Conservation (phyloP, 1,284 basidiomycete species). For the Ceratobasidium sp. region DNA sequence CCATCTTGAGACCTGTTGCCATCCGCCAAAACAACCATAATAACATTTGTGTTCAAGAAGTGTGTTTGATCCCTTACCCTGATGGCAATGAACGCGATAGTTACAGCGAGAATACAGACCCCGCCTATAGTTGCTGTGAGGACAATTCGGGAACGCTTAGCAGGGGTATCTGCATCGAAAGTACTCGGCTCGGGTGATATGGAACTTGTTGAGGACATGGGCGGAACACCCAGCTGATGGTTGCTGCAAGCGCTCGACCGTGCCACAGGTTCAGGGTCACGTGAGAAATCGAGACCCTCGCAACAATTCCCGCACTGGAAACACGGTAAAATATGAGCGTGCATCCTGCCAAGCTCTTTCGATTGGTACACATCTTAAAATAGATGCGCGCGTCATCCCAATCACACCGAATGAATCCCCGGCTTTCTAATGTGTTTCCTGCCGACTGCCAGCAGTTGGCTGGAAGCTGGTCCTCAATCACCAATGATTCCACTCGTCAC, state of each 20-base stretch:
- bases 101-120: slow-evolving; percentile 23
- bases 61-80: neutral
- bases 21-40: neutral
- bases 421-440: neutral
- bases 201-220: slow-evolving; percentile 1
- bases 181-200: neutral
- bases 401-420: too few species aligned
- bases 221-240: neutral
- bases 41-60: neutral
- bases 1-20: slow-evolving; percentile 26
- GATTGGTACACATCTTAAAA: too few species aligned
- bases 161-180: slow-evolving; percentile 12
- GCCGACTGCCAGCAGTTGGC: neutral
- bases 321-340: too few species aligned
- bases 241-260: neutral
- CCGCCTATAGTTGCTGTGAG: slow-evolving; percentile 32
- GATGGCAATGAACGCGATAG: slow-evolving; percentile 23
- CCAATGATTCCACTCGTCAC: neutral
- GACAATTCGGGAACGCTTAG: slow-evolving; percentile 22
- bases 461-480: neutral
- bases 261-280: neutral
- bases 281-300: too few species aligned
- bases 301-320: too few species aligned
- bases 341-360: too few species aligned
- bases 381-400: too few species aligned